Conservation (phyloP, 257 asterid species). For the Hygrophila difformis region DNA sequence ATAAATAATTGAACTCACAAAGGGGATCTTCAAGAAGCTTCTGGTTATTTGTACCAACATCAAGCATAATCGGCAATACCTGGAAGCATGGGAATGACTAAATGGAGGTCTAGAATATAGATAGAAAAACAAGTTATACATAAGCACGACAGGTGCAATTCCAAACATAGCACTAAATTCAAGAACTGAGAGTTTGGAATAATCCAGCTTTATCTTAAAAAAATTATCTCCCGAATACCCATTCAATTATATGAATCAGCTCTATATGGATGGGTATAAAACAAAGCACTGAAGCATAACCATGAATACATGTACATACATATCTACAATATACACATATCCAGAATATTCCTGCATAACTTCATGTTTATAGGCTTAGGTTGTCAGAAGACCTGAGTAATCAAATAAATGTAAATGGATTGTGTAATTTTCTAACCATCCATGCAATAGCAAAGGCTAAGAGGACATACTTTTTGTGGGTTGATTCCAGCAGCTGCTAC, state of each 20-base stretch:
- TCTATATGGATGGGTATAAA: neutral
- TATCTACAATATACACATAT: neutral
- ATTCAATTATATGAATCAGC: constrained; percentile 1
- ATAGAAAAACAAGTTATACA: neutral
- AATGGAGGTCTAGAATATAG: constrained; percentile 5
- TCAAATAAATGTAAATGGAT: neutral
- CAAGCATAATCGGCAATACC: constrained; percentile 98
- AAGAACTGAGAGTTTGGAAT: too few relatives aligned
- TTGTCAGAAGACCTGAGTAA: constrained; percentile 11
- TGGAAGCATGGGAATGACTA: constrained; percentile 24
- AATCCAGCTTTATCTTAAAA: too few relatives aligned
- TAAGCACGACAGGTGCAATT: neutral
- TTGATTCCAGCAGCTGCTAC: constrained; percentile 99
- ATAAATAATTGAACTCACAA: constrained; percentile 56
- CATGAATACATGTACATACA: neutral
- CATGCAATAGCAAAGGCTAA: constrained; percentile 11
- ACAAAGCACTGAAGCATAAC: too few relatives aligned
- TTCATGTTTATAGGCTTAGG: too few relatives aligned
- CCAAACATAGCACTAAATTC: neutral
- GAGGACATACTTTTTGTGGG: constrained; percentile 80
- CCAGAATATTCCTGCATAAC: too few relatives aligned
- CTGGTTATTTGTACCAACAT: constrained; percentile 95
- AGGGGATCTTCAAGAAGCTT: constrained; percentile 84
- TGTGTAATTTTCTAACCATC: constrained; percentile 1
- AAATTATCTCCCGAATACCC: neutral